These are phyloP conservation scores for Gracilaria caudata DNA, from an alignment of 23 red algal species.

Conservation along the genomic window DNA sequence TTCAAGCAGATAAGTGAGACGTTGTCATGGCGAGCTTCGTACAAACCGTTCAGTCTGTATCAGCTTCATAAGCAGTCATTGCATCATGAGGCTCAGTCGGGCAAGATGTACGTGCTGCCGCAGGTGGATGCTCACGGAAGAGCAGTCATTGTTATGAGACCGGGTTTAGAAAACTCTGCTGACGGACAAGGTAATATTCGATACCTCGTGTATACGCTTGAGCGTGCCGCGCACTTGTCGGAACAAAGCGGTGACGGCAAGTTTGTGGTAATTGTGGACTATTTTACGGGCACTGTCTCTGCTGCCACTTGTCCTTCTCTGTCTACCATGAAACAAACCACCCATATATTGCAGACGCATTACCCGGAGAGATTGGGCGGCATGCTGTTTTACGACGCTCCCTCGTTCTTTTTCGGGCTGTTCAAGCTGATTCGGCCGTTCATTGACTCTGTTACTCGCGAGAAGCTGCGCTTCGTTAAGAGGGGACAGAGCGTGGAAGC, in stretches of 20 bases:
- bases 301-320: constrained; percentile 57
- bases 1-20: constrained; percentile 13
- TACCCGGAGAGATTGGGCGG: constrained; percentile 88
- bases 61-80: not conserved
- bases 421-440: constrained; percentile 91
- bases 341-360: constrained; percentile 70
- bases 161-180: constrained; percentile 48
- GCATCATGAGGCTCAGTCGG: constrained; percentile 37
- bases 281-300: constrained; percentile 53
- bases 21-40: constrained; percentile 29
- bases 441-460: constrained; percentile 85
- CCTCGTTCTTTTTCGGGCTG: constrained; percentile 66
- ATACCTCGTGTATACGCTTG: constrained; percentile 76
- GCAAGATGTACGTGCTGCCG: constrained; percentile 63
- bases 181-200: constrained; percentile 42
- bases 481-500: constrained; percentile 29
- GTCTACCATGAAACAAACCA: constrained; percentile 52
- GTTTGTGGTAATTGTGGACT: constrained; percentile 73
- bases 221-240: constrained; percentile 54
- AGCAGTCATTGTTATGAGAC: constrained; percentile 62
- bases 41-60: constrained; percentile 17
- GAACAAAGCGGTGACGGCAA: constrained; percentile 54
- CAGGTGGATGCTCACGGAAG: constrained; percentile 11
- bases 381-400: constrained; percentile 77
- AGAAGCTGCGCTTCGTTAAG: constrained; percentile 77